Evolutionary conservation across 2,329 filamentous ascomycete genomes (phyloP), one percentile per base, ranked within the genome.

Genomic region (Fusarium anthophilum): DNA sequence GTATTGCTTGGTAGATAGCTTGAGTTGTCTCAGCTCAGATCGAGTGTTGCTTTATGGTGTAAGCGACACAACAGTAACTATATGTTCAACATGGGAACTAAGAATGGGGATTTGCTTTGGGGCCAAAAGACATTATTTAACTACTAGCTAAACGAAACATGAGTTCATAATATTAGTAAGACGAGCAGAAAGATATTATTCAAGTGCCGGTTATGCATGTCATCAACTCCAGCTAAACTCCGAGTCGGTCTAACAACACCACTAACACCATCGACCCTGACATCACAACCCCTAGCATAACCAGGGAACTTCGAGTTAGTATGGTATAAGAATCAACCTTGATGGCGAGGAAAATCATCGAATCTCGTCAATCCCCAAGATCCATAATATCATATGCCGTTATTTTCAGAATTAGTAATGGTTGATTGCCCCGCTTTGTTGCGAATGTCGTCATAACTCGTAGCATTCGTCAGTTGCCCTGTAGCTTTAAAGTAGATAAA

Each of bases 401-500:
- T 60, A 43, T 44, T 51, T 56, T 61, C 28, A 43, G 24, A 54
- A 73, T 71, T 69, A 66, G 68, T 72, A 72, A 72, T 72, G 35
- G 12, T 24, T 38, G 13, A 32, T 37, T 56, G 61, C 72, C 72
- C 72, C 72, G 65, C 72, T 65, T 58, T 56, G 55, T 51, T 48
- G 37, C 28, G 54, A 75, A 74, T 74, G 72, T 74, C 72, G 72
- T 74, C 72, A 74, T 74, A 58, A 44, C 48, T 30, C 53, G 44
- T 39, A 55, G 39, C 57, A 67, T 66, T 51, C 30, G 50, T 45
- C 18, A 41, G 61, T 51, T 47, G 24, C n/a, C 30, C 24, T 53
- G 24, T 26, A 47, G n/a, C 43, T 50, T 50, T 35, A n/a, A 54
- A 50, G 44, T 38, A 54, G 38, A 48, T 66, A 66, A 70, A 66